Percentiles rank a stretch among this genome's conserved stretches.
phyloP scores from a whole-genome alignment of 2,329 filamentous ascomycete genomes.

The Fusarium anthophilum region DNA sequence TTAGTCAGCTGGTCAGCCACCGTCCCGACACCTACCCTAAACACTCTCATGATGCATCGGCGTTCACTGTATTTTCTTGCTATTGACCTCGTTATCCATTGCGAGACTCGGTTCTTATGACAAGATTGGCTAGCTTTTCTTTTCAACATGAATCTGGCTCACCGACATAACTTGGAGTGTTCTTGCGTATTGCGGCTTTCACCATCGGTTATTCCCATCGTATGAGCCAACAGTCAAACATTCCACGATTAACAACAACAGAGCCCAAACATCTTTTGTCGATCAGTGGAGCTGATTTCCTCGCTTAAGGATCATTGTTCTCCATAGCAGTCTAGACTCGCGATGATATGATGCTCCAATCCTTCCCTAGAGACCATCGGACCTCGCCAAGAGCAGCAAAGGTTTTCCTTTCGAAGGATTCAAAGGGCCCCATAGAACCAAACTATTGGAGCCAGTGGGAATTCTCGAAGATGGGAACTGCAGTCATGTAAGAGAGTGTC shows the following conservation, averaged over 20 bases:
- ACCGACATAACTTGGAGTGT: neutral
- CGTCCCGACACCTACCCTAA: slow-evolving; percentile 10
- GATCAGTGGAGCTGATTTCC: slow-evolving; percentile 8
- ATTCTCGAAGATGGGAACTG: neutral
- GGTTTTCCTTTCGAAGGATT: neutral
- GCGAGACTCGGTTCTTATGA: no score
- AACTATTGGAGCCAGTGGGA: neutral
- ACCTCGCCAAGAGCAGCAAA: slow-evolving; percentile 4
- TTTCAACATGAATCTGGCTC: neutral
- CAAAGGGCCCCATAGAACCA: neutral
- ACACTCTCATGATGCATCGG: neutral
- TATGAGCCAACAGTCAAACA: neutral
- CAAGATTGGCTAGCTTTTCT: neutral
- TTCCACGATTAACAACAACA: neutral
- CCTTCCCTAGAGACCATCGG: neutral
- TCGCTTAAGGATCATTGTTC: neutral
- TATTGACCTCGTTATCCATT: neutral
- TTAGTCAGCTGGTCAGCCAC: slow-evolving; percentile 3
- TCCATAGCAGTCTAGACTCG: slow-evolving; percentile 1
- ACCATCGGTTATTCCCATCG: neutral
- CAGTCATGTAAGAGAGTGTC: neutral
- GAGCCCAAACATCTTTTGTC: neutral
- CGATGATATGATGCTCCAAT: slow-evolving; percentile 8
- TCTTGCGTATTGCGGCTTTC: neutral
- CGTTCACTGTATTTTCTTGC: no score